Base-by-base conservation (phyloP, 768 basidiomycete genomes). In the Glaciozyma antarctica region DNA sequence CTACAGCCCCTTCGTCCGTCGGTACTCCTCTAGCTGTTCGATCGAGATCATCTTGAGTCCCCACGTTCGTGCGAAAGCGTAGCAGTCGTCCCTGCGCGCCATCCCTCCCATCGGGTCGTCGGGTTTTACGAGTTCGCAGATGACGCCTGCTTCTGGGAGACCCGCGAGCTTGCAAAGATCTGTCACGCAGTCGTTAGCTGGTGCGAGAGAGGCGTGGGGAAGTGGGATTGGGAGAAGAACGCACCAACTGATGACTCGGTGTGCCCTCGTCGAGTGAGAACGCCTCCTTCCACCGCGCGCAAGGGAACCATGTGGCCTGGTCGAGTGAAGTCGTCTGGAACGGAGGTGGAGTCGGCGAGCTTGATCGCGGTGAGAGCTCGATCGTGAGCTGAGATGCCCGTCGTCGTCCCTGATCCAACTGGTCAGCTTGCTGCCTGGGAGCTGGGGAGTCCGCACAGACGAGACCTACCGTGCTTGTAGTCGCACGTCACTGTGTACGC, bases 401-500 rank as follows among this genome's bases (percentile, higher is more conserved):
- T 99, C 5, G 90, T 86, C 6, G 90, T 94, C 4, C 88, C 90
- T 90, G 74, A 34, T 22, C 62, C 21, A 28, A 22, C n/a, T 28
- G 30, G 26, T 54, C 53, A 54, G 53, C 60, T 43, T 38, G 54
- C 13, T 15, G n/a, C 34, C 47, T 24, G 8, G 21, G 26, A 51
- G 24, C 32, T 6, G 10, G 41, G 57, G 30, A 56, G 13, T 2
- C 30, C 41, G n/a, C 22, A 53, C n/a, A 24, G 44, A 24, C 22
- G 21, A 5, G 67, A 76, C 82, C 64, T 60, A 88, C 92, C 90
- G 68, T 89, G 82, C 72, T 83, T 87, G 77, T 92, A 92, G 78
- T 99, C 95, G 55, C 94, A 88, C 0, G 95, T 98, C 65, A 95
- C 80, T 12, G 93, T 91, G 79, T 98, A 99, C 0, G 95, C 95